Conservation (phyloP, 2,329 filamentous ascomycete species). For the Tolypocladium nubicola region DNA sequence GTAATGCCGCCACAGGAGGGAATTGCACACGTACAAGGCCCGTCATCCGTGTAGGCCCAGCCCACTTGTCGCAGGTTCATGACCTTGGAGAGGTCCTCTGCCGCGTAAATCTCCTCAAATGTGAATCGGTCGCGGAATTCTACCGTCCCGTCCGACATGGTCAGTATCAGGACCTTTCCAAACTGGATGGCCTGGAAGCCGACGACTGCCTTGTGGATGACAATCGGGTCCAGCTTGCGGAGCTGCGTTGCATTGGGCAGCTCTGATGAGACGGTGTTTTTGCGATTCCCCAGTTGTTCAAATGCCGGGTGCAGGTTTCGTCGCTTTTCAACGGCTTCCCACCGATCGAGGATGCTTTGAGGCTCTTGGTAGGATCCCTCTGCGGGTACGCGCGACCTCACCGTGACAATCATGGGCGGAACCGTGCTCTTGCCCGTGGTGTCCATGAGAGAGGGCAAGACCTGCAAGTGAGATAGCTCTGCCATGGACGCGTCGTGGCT, state of each 20-base stretch:
- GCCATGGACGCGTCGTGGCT: slow-evolving; percentile 40
- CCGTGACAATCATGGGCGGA: slow-evolving; percentile 57
- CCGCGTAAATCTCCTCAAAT: slow-evolving; percentile 57
- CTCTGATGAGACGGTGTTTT: slow-evolving; percentile 36
- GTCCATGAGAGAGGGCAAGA: slow-evolving; percentile 58
- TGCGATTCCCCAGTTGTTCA: slow-evolving; percentile 58
- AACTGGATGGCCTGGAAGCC: slow-evolving; percentile 58
- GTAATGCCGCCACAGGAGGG: not conserved
- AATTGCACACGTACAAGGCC: slow-evolving; percentile 42
- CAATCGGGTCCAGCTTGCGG: slow-evolving; percentile 56
- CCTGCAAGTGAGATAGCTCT: slow-evolving; percentile 63
- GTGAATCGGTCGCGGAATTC: slow-evolving; percentile 70
- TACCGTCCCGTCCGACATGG: slow-evolving; percentile 70
- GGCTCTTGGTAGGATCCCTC: slow-evolving; percentile 49
- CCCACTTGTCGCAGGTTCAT: slow-evolving; percentile 66
- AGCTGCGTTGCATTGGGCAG: slow-evolving; percentile 30
- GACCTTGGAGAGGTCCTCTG: slow-evolving; percentile 54
- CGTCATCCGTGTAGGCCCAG: slow-evolving; percentile 58
- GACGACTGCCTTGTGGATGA: slow-evolving; percentile 61
- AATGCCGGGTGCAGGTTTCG: slow-evolving; percentile 65
- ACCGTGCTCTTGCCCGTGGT: slow-evolving; percentile 42
- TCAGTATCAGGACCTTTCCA: slow-evolving; percentile 61
- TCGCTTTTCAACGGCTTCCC: slow-evolving; percentile 65
- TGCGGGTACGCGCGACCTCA: slow-evolving; percentile 53
- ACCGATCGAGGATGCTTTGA: slow-evolving; percentile 69